Evolutionary conservation across 2,329 filamentous ascomycete species (phyloP).

Genomic region (Clonostachys sp.): DNA sequence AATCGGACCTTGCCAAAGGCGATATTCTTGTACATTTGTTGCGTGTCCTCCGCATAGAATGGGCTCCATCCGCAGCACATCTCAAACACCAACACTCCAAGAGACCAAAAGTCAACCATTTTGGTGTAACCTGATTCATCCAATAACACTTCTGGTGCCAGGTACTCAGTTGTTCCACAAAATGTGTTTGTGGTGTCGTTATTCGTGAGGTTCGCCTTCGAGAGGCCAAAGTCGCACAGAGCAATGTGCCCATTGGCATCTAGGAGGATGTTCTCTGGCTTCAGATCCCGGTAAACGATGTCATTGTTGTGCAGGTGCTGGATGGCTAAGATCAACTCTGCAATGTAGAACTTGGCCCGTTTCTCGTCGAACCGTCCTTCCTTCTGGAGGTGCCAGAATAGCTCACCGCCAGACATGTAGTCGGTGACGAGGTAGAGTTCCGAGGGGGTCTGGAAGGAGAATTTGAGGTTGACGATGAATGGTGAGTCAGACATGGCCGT

Average conservation of each 20-base stretch:
- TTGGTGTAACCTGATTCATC: constrained; percentile 98
- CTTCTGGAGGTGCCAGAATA: constrained; percentile 98
- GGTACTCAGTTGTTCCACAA: constrained; percentile 95
- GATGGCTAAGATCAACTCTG: constrained; percentile 90
- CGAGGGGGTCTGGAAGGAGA: constrained; percentile 95
- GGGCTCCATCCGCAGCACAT: constrained; percentile 99
- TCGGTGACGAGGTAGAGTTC: constrained; percentile 98
- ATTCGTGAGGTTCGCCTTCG: constrained; percentile 94
- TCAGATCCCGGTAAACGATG: constrained; percentile 95
- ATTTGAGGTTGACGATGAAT: constrained; percentile 97
- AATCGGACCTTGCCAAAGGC: constrained; percentile 98
- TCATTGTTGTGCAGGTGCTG: constrained; percentile 95
- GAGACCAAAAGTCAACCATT: constrained; percentile 99
- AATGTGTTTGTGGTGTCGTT: constrained; percentile 99
- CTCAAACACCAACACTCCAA: constrained; percentile 95
- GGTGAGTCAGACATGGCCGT: constrained; percentile 94
- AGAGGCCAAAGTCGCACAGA: constrained; percentile 94
- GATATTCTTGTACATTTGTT: constrained; percentile 99
- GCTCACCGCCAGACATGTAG: constrained; percentile 97
- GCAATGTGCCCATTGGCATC: constrained; percentile 98
- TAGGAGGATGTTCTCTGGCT: constrained; percentile 94
- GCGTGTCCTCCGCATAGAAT: constrained; percentile 97
- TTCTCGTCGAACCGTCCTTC: constrained; percentile 94
- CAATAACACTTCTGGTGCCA: constrained; percentile 89
- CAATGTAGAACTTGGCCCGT: constrained; percentile 97